Base-by-base conservation (phyloP, 495 filamentous ascomycete genomes). In the Podospora didyma region DNA sequence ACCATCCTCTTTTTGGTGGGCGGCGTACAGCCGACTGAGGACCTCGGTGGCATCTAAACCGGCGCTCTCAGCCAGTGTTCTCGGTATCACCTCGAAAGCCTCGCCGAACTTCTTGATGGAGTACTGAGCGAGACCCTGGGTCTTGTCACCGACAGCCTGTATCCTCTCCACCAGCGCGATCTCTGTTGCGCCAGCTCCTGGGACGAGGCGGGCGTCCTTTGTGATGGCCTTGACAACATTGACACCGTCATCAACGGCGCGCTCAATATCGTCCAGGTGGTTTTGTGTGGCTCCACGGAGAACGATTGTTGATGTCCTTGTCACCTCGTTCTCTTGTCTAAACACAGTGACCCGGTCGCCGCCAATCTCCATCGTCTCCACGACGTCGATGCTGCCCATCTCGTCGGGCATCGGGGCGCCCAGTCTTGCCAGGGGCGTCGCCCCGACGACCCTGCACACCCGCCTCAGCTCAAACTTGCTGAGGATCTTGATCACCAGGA, bases 361-460 rank as follows among this genome's bases (percentile, higher is more conserved):
- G 54, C 95, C 95, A 69, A 99, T 97, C 75, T 99, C 95, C 45
- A 93, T 82, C 7, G 95, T 99, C 82, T 97, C 95, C 19, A 99
- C 93, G 24, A 99, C 73, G 73, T 99, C 95, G 57, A 97, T 80
- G 60, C 72, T 87, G 59, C 95, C 95, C 92, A 97, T 97, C 80
- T 99, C 95, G 65, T 99, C 95, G 22, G 95, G 95, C 95, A 99
- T 99, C 24, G 95, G 95, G 9, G 95, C 95, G 52, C 95, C 95
- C 49, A 99, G 82, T 63, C 95, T 87, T 34, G 95, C 95, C 53
- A 99, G 83, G 7, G 95, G 95, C 2, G 92, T 96, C 44, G 94
- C 95, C 51, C 95, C 94, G 31, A 99, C 92, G 31, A 99, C 95
- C 48, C 94, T 86, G 82, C 95, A 99, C 57, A 97, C 75, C 46